A percentile compares a stretch with the other conserved stretches of the same genome.
These are phyloP conservation scores for Paramecium primaurelia DNA, from an alignment of 73 alveolate genomes.

Conservation along the genomic window DNA sequence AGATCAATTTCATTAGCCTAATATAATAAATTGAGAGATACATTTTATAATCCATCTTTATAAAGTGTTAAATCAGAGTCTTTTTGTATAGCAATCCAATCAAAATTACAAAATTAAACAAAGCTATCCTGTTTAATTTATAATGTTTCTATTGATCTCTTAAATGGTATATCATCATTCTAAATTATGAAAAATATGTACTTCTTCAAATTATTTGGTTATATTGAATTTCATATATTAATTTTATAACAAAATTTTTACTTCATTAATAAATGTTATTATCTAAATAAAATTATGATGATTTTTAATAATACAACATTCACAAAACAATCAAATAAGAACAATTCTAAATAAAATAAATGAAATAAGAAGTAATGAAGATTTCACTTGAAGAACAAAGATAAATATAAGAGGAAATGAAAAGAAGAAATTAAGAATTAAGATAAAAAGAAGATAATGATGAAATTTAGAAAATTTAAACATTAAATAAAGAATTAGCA, in stretches of 20 bases:
- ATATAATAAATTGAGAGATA: not conserved
- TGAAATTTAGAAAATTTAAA: not conserved
- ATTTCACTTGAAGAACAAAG: not conserved
- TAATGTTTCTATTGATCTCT: not conserved
- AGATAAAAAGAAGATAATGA: not conserved
- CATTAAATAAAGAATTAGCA: not conserved
- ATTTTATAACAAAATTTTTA: not conserved
- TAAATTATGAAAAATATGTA: not conserved
- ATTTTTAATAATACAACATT: not conserved
- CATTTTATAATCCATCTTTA: not conserved
- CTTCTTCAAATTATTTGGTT: not conserved
- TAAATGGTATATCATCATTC: not conserved
- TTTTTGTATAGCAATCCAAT: not conserved
- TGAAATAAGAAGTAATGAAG: not conserved
- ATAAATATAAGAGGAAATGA: not conserved
- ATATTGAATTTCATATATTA: not conserved
- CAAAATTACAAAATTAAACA: not conserved
- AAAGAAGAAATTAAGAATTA: not conserved
- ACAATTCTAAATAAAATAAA: not conserved
- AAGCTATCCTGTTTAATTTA: not conserved
- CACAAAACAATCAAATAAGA: not conserved
- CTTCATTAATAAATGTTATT: constrained; percentile 10
- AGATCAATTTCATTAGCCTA: not conserved
- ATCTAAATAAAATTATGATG: not conserved
- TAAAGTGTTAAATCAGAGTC: not conserved